Base-by-base conservation (phyloP, 176 grass and related monocot species). In the Lolium perenne region DNA sequence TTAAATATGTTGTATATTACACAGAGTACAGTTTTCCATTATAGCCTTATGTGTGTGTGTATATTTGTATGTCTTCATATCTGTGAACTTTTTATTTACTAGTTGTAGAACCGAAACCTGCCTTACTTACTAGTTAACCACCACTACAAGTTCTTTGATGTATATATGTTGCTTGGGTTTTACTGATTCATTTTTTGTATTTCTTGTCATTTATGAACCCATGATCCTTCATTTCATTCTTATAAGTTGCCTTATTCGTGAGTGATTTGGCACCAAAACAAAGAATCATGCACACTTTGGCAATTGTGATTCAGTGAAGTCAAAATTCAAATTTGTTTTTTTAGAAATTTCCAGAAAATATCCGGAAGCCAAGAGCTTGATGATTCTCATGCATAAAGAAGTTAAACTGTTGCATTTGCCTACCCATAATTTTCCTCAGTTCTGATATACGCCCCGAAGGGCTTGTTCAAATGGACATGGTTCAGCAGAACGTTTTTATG, bases 131-230 rank as follows among this genome's bases (percentile, higher is more conserved):
- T 72, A 12, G 17, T 79, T 32, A 26, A 53, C 40, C 59, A 75
- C 23, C 11, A 40, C 54, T 54, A 70, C 66, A 43, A 14, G 41
- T 54, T 84, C 7, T 49, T 72, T 73, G 7, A 67, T 64, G 50
- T 82, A 49, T 76, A 63, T 57, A 46, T 38, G 20, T 58, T 59
- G 1, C 40, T 26, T 83, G 51, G 43, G 12, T 74, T 78, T 46
- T 48, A 60, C 69, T 73, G 45, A 41, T 68, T 81, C 4, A 63
- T 54, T 67, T 57, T 55, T 46, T 87, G 60, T 60, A 74, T 55
- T 82, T 48, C 50, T 48, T 82, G 11, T 38, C 18, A 18, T 47
- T 10, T 51, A 82, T 67, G 46, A 76, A 85, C 75, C 15, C 51
- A 38, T 67, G 64, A 38, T 68, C 3, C 64, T 67, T 38, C 29